Conservation (phyloP, 495 filamentous ascomycete species). For the Penicillium coffeae region DNA sequence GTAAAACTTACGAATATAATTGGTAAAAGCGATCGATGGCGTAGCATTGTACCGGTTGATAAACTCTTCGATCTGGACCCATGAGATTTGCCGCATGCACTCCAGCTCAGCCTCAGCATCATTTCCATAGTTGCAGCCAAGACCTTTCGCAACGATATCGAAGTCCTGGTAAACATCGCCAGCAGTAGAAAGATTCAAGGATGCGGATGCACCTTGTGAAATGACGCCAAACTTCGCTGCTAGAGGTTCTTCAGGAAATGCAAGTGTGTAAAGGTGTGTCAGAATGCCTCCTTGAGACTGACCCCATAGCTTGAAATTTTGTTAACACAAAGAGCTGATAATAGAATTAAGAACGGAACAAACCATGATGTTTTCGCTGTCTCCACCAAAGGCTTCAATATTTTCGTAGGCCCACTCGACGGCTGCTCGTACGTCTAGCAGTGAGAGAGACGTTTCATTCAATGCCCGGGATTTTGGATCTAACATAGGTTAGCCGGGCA, state of each 20-base stretch:
- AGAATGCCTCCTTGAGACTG: constrained; percentile 29
- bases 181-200: constrained; percentile 2
- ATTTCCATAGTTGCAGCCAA: constrained; percentile 39
- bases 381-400: constrained; percentile 56
- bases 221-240: constrained; percentile 15
- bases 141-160: constrained; percentile 37
- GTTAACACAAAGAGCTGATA: constrained; percentile 22
- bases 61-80: constrained; percentile 32
- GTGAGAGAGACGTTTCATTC: constrained; percentile 41
- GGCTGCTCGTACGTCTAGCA: constrained; percentile 57
- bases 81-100: constrained; percentile 44
- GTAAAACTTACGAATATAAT: constrained; percentile 14
- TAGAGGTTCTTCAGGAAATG: constrained; percentile 16
- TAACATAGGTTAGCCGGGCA: background rate
- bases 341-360: background rate
- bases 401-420: constrained; percentile 53
- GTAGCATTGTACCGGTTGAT: constrained; percentile 25
- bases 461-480: constrained; percentile 19
- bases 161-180: constrained; percentile 32
- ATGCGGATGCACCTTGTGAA: constrained; percentile 9
- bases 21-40: constrained; percentile 10
- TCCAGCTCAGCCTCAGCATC: constrained; percentile 31
- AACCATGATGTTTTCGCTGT: constrained; percentile 40
- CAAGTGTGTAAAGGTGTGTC: constrained; percentile 19
- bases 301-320: constrained; percentile 37